Evolutionary conservation across 306 rosid genomes (phyloP).

Genomic region (Comarum palustre): DNA sequence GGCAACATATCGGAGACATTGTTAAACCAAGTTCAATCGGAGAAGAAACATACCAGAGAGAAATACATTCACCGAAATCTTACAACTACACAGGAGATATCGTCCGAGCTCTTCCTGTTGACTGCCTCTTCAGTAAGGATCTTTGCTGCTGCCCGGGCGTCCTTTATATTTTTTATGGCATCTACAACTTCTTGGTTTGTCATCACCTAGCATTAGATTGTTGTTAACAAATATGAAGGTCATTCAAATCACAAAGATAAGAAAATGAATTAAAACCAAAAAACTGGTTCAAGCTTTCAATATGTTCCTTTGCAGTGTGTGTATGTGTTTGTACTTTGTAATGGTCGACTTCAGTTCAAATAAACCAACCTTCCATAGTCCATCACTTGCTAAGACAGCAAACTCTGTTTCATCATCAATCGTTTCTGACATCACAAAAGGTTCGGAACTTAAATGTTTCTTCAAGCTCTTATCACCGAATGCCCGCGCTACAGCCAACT

Average conservation of each 20-base stretch:
- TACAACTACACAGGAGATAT: conserved; percentile 80
- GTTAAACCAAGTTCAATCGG: background rate
- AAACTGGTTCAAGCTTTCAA: background rate
- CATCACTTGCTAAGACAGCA: conserved; percentile 88
- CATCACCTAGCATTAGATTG: conserved; percentile 60
- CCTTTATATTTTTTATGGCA: conserved; percentile 59
- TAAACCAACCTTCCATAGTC: conserved; percentile 87
- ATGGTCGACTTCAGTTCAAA: background rate
- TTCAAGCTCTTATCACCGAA: conserved; percentile 95
- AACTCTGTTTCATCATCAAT: conserved; percentile 63
- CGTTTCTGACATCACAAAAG: conserved; percentile 48
- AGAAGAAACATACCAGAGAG: background rate
- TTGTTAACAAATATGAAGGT: conserved; percentile 4
- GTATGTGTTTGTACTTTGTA: background rate
- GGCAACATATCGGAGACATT: conserved; percentile 4
- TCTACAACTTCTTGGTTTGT: conserved; percentile 85
- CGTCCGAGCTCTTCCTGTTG: conserved; percentile 79
- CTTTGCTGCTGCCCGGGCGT: conserved; percentile 81
- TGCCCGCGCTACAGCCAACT: conserved; percentile 92
- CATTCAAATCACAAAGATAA: background rate
- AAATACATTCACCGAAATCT: conserved; percentile 47
- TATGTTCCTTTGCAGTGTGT: background rate
- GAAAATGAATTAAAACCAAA: no score
- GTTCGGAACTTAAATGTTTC: conserved; percentile 83
- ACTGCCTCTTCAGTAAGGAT: conserved; percentile 77